A percentile compares a stretch with the other conserved stretches of the same genome.
phyloP scores from a whole-genome alignment of 1,139 yeast genomes.

The Geotrichum cucujoidarum region DNA sequence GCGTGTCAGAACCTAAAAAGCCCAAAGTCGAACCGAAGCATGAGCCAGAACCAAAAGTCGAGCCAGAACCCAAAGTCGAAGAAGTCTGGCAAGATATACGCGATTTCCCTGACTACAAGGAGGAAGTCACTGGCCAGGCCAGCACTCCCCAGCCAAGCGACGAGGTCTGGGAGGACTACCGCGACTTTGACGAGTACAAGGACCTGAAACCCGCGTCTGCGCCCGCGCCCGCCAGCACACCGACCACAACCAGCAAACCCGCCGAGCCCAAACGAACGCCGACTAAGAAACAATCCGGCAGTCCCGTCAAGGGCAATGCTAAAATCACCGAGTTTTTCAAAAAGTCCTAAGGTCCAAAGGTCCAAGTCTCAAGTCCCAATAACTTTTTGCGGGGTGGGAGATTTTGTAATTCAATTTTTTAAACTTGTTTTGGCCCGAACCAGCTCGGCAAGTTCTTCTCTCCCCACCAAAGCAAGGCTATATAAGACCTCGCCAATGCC shows the following conservation, averaged over 20 bases:
- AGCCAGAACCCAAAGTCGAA: background rate
- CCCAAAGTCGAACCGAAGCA: background rate
- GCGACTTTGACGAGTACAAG: background rate
- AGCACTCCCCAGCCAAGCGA: too few relatives aligned
- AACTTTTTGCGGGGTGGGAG: too few relatives aligned
- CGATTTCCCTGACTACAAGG: background rate
- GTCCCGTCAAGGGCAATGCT: background rate
- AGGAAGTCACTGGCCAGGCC: background rate
- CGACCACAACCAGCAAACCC: background rate
- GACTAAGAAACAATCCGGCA: background rate
- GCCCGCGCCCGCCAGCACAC: background rate
- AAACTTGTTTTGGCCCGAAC: too few relatives aligned
- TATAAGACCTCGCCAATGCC: background rate
- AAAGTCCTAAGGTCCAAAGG: too few relatives aligned
- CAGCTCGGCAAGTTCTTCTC: too few relatives aligned
- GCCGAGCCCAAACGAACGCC: background rate
- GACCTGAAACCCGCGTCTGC: background rate
- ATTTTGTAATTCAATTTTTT: too few relatives aligned
- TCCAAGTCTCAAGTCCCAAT: too few relatives aligned
- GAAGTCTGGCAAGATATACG: background rate
- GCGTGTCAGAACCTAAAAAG: too few relatives aligned
- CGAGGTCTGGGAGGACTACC: background rate
- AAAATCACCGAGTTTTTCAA: slow-evolving; percentile 9
- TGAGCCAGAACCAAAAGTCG: background rate
- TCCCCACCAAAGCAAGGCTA: too few relatives aligned